Base-by-base conservation (phyloP, 257 asterid genomes). In the Lycium ferocissimum region DNA sequence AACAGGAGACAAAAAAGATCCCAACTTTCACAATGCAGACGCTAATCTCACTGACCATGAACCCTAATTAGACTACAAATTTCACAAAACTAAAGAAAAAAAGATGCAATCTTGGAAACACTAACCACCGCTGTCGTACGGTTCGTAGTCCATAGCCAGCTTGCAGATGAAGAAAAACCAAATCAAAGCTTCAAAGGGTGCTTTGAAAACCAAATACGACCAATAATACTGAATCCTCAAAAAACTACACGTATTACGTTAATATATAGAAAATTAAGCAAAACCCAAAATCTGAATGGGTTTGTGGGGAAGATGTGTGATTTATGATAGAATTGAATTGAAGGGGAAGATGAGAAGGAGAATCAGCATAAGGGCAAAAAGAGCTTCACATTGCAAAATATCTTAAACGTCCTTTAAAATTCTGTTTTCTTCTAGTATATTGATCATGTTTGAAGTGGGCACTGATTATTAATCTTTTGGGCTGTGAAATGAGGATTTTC, bases 121-220 rank as follows among this genome's bases (percentile, higher is more conserved):
- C 82, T 78, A 38, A 78, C 82, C 82, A 40, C 82, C 53, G 82
- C 89, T 89, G 59, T 89, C 92, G 49, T 84, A 89, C 45, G 92
- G 87, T 43, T 83, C 86, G 85, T 86, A 89, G 80, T 89, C 90
- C 97, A 95, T 95, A 89, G 94, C 95, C 94, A 78, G 82, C 18
- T 78, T 53, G 82, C 59, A 54, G 59, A 54, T 54, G 18, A 54
- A 6, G 15, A 54, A 12, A 58, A 15, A 58, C 9, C 65, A 18
- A 58, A 58, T 58, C 65, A 58, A 58, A 2, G 2, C 65, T 58
- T 58, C 22, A 58, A 18, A 58, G 65, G 65, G 10, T 58, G 26
- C 65, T 58, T 58, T 58, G 26, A 58, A 18, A 58, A 56, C 61
- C 61, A 56, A 56, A 56, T 56, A 56, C 13, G 18, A 18, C 13